These are phyloP conservation scores for Pistacia vera DNA, from an alignment of 345 rosid genomes.

Conservation along the genomic window DNA sequence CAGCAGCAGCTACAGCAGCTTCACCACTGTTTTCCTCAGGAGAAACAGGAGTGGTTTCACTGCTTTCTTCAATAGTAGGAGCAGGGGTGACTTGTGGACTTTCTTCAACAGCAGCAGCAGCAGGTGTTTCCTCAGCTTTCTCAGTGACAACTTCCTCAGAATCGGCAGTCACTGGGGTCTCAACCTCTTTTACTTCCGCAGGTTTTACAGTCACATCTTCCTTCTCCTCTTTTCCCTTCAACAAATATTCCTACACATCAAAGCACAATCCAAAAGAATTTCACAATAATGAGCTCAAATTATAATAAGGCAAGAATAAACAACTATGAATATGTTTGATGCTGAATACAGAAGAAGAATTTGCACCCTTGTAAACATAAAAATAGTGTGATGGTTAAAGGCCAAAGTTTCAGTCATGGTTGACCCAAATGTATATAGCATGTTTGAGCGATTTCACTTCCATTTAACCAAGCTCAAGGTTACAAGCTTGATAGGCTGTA, in stretches of 20 bases:
- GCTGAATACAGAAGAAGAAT: not conserved
- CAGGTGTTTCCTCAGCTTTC: conserved; percentile 49
- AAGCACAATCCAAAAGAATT: conserved; percentile 13
- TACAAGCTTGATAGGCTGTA: not conserved
- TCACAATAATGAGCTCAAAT: conserved; percentile 11
- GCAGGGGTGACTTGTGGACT: conserved; percentile 29
- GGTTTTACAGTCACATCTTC: conserved; percentile 41
- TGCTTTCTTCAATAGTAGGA: conserved; percentile 39
- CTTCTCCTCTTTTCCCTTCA: conserved; percentile 69
- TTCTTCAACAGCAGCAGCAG: conserved; percentile 34
- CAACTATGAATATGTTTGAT: not conserved
- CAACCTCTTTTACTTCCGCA: conserved; percentile 56
- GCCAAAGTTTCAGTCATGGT: not conserved
- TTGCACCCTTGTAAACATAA: not conserved
- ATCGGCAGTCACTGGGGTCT: conserved; percentile 40
- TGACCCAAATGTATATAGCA: not conserved
- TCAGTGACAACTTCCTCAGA: conserved; percentile 45
- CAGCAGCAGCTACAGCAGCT: conserved; percentile 35
- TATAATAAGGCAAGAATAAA: conserved; percentile 4
- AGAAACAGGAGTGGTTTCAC: conserved; percentile 36
- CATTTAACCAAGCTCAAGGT: not conserved
- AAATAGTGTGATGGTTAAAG: no score
- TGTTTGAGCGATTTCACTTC: not conserved
- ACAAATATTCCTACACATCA: conserved; percentile 60
- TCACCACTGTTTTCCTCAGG: conserved; percentile 34